Base-by-base conservation (phyloP, 2,329 filamentous ascomycete genomes). In the Meredithiella fracta region DNA sequence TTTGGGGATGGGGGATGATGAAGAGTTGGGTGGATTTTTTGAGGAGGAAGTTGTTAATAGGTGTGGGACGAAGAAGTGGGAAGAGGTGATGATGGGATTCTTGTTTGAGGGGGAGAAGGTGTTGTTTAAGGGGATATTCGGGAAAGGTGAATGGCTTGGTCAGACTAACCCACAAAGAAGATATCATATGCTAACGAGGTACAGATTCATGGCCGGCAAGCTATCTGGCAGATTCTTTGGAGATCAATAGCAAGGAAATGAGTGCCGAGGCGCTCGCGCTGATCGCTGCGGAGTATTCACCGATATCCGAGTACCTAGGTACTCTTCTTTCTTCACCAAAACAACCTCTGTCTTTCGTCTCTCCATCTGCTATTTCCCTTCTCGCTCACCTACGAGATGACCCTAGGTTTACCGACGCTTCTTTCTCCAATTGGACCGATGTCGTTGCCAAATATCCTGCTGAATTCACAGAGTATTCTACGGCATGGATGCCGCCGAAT, bases 11-110 rank as follows among this genome's bases (percentile, higher is more conserved):
- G 63, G 79, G 73, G 60, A 96, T 94, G 65, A 88, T 98, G 68
- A 79, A 91, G 59, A 91, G 89, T 0, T 98, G 83, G 65, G 74
- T 98, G 56, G 90, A 98, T 66, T 97, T 92, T 97, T 94, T 65
- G 92, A 98, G 67, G 92, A 98, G 66, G 81, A 88, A 63, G 73
- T 97, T 29, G 89, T 86, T 2, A 70, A 78, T 67, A 70, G 72
- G 26, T 57, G 29, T 22, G 78, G 82, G 63, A 74, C 80, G 37
- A 97, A 96, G 66, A 79, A 95, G 65, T 96, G 92, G 87, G 86
- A 84, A 64, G 73, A 75, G 54, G 79, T 94, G 2, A 72, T 94
- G 7, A 71, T 80, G 2, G 78, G 90, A 59, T 97, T 85, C 65
- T 68, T 98, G 49, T 86, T 91, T 60, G 69, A 74, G 44, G 84